Evolutionary conservation across 805 yeast species (phyloP).

Genomic region (Wickerhamiella kurtzmanii): DNA sequence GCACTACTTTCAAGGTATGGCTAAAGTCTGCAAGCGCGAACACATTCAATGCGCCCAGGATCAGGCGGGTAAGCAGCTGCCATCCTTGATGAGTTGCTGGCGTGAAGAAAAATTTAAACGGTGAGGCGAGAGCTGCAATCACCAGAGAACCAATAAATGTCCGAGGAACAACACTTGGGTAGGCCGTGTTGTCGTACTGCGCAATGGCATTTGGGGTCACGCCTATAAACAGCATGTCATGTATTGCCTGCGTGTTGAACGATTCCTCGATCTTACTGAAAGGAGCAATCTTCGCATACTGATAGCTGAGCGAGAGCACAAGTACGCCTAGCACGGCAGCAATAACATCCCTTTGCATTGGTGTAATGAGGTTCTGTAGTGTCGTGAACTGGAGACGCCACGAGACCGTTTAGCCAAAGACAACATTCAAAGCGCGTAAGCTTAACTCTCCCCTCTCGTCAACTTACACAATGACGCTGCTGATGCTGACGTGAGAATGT

Average conservation of each 20-base stretch:
- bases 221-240: conserved; percentile 64
- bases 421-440: too few relatives aligned
- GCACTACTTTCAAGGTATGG: conserved; percentile 5
- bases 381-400: too few relatives aligned
- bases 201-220: conserved; percentile 26
- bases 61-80: conserved; percentile 43
- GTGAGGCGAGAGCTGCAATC: conserved; percentile 34
- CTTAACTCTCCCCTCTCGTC: too few relatives aligned
- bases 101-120: conserved; percentile 22
- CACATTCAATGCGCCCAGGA: conserved; percentile 53
- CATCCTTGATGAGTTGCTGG: conserved; percentile 33
- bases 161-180: conserved; percentile 85
- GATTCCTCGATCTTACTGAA: conserved; percentile 91
- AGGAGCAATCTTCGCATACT: conserved; percentile 50
- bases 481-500: too few relatives aligned
- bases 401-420: too few relatives aligned
- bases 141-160: conserved; percentile 62
- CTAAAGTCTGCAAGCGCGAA: conserved; percentile 23
- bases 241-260: conserved; percentile 78
- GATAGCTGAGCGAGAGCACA: conserved; percentile 35
- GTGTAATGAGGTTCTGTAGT: too few relatives aligned
- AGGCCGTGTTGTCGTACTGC: conserved; percentile 57
- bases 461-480: too few relatives aligned
- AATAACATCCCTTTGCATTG: background rate
- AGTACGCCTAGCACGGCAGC: conserved; percentile 22